Percentiles rank a stretch among this genome's conserved stretches.
phyloP scores from a whole-genome alignment of 2,329 filamentous ascomycete genomes.

The Botrytis galanthina region DNA sequence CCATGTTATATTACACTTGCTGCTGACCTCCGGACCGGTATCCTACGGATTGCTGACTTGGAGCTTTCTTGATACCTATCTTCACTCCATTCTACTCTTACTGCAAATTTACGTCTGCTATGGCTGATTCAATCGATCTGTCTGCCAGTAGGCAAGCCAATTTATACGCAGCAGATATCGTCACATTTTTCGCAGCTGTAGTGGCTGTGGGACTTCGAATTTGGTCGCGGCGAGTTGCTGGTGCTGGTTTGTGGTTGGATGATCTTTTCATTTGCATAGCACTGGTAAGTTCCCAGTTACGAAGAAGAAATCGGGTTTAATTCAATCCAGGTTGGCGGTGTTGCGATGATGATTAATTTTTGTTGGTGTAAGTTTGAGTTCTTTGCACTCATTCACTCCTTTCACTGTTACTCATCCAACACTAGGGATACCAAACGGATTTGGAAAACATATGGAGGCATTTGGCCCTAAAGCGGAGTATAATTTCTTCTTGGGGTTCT shows the following conservation, averaged over 20 bases:
- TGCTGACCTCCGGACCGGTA: neutral
- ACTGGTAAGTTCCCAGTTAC: neutral
- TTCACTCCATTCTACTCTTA: neutral
- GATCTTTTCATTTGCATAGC: neutral
- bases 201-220: neutral
- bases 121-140: neutral
- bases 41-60: neutral
- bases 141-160: neutral
- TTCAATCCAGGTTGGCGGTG: neutral
- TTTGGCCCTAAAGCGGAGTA: neutral
- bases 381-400: neutral
- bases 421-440: neutral
- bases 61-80: neutral
- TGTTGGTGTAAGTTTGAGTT: neutral
- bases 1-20: neutral
- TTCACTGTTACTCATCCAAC: neutral
- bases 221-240: neutral
- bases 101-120: neutral
- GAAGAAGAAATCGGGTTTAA: neutral
- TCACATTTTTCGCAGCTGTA: neutral
- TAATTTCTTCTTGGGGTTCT: neutral
- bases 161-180: neutral
- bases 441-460: neutral
- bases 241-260: neutral
- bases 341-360: neutral